Conservation (phyloP, 2,329 filamentous ascomycete genomes). For the Calonectria naviculata region DNA sequence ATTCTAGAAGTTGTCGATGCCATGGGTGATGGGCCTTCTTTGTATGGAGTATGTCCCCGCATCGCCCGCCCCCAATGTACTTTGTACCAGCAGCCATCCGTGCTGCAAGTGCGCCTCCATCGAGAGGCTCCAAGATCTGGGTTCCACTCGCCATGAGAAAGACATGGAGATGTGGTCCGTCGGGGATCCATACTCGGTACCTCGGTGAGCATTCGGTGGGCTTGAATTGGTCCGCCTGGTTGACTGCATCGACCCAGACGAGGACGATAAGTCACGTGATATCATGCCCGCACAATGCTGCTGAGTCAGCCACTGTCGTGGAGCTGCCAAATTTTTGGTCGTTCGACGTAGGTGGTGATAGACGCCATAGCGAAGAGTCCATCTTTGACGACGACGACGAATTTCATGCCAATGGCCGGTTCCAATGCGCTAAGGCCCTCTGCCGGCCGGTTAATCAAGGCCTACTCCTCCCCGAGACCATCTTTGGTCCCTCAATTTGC, state of each 20-base stretch:
- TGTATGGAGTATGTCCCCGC: conserved; percentile 41
- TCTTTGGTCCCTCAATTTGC: conserved; percentile 22
- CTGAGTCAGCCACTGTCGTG: conserved; percentile 10
- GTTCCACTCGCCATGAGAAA: conserved; percentile 29
- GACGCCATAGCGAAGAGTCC: conserved; percentile 18
- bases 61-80: conserved; percentile 36
- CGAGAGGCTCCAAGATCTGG: conserved; percentile 31
- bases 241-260: neutral
- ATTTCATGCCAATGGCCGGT: conserved; percentile 42
- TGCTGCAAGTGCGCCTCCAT: conserved; percentile 43
- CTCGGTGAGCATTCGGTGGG: conserved; percentile 23
- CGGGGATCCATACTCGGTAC: conserved; percentile 18
- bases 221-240: neutral
- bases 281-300: neutral
- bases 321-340: conserved; percentile 35
- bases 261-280: conserved; percentile 9
- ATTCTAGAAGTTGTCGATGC: conserved; percentile 39
- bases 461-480: conserved; percentile 23
- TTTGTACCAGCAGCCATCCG: conserved; percentile 42
- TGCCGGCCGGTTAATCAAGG: conserved; percentile 35
- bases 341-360: conserved; percentile 29
- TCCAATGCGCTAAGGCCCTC: conserved; percentile 42
- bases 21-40: conserved; percentile 37
- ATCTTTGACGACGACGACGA: conserved; percentile 30
- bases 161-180: conserved; percentile 25